Evolutionary conservation across 371 early-diverging fungal genomes (phyloP).

Genomic region (Apophysomyces trapeziformis): DNA sequence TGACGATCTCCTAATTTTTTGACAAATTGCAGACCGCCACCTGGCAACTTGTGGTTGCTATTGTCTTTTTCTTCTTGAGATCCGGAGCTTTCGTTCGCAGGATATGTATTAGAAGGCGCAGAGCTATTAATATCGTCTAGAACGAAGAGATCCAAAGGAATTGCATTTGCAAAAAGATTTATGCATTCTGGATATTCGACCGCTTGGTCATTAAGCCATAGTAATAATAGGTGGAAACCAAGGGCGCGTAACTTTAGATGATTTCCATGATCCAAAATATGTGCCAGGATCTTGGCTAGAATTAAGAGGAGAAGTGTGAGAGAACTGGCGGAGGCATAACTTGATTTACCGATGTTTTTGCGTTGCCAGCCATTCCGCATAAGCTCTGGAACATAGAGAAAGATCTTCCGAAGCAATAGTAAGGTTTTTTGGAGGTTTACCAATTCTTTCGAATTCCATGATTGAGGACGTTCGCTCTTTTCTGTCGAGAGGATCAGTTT

Average conservation of each 20-base stretch:
- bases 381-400: conserved; percentile 69
- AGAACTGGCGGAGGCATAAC: not conserved
- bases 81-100: conserved; percentile 20
- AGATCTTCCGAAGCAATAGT: conserved; percentile 67
- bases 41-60: conserved; percentile 32
- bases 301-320: not conserved
- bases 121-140: conserved; percentile 57
- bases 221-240: conserved; percentile 76
- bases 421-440: conserved; percentile 67
- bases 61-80: conserved; percentile 40
- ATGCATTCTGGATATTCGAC: conserved; percentile 67
- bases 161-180: conserved; percentile 66
- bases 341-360: conserved; percentile 56
- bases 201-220: conserved; percentile 73
- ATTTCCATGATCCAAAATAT: conserved; percentile 66
- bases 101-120: conserved; percentile 26
- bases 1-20: conserved; percentile 47
- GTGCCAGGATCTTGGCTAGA: conserved; percentile 53
- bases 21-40: conserved; percentile 41
- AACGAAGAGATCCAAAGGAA: conserved; percentile 67
- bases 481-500: conserved; percentile 20
- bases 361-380: conserved; percentile 79
- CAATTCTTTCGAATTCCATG: conserved; percentile 70
- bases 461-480: conserved; percentile 51
- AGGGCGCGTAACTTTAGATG: conserved; percentile 72